These are phyloP conservation scores for Lachancea nothofagi DNA, from an alignment of 805 yeast species.

Conservation along the genomic window DNA sequence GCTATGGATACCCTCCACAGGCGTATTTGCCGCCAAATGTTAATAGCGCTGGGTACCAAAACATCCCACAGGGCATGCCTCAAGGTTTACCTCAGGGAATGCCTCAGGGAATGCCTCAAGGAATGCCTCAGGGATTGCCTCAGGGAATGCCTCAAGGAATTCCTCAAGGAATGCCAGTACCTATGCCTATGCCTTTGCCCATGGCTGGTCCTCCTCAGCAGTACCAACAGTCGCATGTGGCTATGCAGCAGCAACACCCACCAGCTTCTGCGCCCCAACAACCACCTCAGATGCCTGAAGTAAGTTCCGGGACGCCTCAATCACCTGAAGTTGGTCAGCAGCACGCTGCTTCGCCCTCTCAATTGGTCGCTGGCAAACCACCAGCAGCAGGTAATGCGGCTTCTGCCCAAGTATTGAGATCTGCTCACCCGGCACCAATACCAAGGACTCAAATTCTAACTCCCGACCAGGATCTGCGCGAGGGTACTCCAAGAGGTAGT, in stretches of 20 bases:
- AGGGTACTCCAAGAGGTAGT: slow-evolving; percentile 12
- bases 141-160: slow-evolving; percentile 10
- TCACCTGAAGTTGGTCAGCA: background rate
- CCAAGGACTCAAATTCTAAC: slow-evolving; percentile 7
- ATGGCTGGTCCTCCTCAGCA: slow-evolving; percentile 4
- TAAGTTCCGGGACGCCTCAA: background rate
- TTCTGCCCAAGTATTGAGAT: background rate
- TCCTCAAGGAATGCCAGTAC: slow-evolving; percentile 18
- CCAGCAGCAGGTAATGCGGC: slow-evolving; percentile 25
- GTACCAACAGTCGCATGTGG: slow-evolving; percentile 8
- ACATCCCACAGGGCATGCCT: slow-evolving; percentile 10
- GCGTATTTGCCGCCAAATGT: slow-evolving; percentile 30
- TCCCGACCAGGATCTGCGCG: slow-evolving; percentile 10
- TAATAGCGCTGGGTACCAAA: slow-evolving; percentile 3
- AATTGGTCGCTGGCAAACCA: slow-evolving; percentile 12
- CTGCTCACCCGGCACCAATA: slow-evolving; percentile 5
- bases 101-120: slow-evolving; percentile 20
- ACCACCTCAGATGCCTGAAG: background rate
- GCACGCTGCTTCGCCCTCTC: slow-evolving; percentile 1
- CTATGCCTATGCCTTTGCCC: slow-evolving; percentile 17
- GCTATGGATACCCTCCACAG: slow-evolving; percentile 22
- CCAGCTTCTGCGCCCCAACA: background rate
- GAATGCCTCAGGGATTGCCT: slow-evolving; percentile 8
- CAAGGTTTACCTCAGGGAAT: slow-evolving; percentile 28
- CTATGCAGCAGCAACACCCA: slow-evolving; percentile 18